Evolutionary conservation across 306 rosid genomes (phyloP), one percentile per base, ranked within the genome.

Genomic region (Sphenostylis stenocarpa): DNA sequence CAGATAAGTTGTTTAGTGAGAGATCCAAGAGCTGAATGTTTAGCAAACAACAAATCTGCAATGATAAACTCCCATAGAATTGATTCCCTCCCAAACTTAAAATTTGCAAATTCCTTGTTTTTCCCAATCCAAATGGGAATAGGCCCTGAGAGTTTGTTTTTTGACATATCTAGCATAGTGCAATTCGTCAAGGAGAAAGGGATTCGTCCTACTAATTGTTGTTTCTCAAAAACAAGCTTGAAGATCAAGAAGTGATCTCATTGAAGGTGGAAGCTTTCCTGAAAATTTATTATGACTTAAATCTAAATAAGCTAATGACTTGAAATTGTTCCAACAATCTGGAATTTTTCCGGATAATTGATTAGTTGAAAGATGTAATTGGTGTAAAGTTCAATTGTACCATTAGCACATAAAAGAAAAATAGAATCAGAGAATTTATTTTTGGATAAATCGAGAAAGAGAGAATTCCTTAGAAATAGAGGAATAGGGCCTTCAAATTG

Each of bases 401-500:
- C 3, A 8, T 36, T 9, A 1, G 0, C 41, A 36, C 43, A 38
- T 0, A 38, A 38, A 38, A 9, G 9, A 0, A 3, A 38, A 38
- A 1, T 0, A 38, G 13, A 10, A 38, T 0, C 2, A 8, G 43
- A 38, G 43, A 38, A 38, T 8, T 38, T 38, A 38, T 38, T 38
- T 38, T 9, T 38, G 0, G 43, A 38, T 38, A 38, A 38, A 38
- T 38, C n/a, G 0, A 38, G 3, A 9, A 38, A 0, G 0, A 1
- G 0, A 38, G 12, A 8, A 9, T 38, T 38, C 3, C 13, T 12
- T 0, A 38, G 0, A 38, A 38, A 38, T 8, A 8, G 13, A 38
- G 43, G 9, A 29, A 16, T 39, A 45, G 47, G 1, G 1, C 85
- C 85, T 71, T 26, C 15, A 75, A 81, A 81, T 7, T 57, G 72